phyloP scores from a whole-genome alignment of 805 yeast species.

The Barnettozyma sp. region DNA sequence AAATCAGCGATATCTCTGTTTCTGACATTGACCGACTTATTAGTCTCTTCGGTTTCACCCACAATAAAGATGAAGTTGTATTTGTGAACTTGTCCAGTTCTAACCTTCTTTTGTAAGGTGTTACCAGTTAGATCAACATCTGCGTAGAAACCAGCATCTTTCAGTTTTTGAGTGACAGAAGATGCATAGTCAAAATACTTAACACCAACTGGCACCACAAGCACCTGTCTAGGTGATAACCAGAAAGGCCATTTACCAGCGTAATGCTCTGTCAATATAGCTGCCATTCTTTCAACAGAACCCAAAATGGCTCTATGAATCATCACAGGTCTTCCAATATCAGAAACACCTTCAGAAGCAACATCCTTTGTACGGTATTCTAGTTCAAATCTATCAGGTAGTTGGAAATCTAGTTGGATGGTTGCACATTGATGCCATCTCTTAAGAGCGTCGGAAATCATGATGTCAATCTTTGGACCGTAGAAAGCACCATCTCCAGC shows the following conservation, averaged over 20 bases:
- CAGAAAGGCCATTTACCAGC: constrained; percentile 99
- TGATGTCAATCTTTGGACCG: constrained; percentile 94
- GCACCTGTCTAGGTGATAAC: constrained; percentile 98
- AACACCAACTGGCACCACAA: constrained; percentile 95
- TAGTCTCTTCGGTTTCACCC: constrained; percentile 87
- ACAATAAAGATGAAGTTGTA: constrained; percentile 95
- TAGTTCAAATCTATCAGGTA: constrained; percentile 88
- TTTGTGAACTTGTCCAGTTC: constrained; percentile 90
- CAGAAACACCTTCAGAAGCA: constrained; percentile 40
- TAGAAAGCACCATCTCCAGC: constrained; percentile 97
- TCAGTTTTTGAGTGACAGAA: constrained; percentile 61
- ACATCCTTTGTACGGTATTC: constrained; percentile 70
- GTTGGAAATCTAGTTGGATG: constrained; percentile 96
- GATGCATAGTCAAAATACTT: constrained; percentile 88
- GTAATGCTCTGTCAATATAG: constrained; percentile 94
- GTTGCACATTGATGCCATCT: constrained; percentile 99
- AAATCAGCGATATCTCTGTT: constrained; percentile 90
- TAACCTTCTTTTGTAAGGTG: constrained; percentile 96
- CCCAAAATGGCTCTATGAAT: constrained; percentile 98
- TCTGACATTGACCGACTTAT: constrained; percentile 84
- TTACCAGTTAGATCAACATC: constrained; percentile 93
- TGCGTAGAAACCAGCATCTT: constrained; percentile 75
- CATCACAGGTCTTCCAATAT: constrained; percentile 89
- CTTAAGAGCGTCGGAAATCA: constrained; percentile 87
- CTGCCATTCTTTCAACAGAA: constrained; percentile 98